These are phyloP conservation scores for Apiospora aurea DNA, from an alignment of 2,329 filamentous ascomycete genomes.

Conservation along the genomic window DNA sequence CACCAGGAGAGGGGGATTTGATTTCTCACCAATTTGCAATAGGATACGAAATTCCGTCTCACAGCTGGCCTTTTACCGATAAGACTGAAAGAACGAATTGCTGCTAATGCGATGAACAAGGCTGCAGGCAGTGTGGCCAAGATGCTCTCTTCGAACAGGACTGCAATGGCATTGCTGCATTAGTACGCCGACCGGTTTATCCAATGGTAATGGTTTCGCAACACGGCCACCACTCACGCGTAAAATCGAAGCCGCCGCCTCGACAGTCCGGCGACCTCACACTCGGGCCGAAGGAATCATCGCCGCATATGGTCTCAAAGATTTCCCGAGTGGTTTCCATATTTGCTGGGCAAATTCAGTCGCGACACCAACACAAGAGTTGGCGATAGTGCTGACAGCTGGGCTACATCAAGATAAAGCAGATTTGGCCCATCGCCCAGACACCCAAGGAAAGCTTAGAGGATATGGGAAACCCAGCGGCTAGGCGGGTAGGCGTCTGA, in stretches of 20 bases:
- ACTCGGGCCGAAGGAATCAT: conserved; percentile 26
- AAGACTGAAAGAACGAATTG: conserved; percentile 24
- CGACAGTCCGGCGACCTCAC: conserved; percentile 25
- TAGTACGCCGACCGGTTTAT: background rate
- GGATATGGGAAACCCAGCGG: conserved; percentile 2
- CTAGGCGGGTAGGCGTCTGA: background rate
- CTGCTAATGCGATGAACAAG: conserved; percentile 22
- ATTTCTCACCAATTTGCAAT: conserved; percentile 24
- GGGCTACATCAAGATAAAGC: conserved; percentile 2
- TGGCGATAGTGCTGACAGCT: background rate
- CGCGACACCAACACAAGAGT: conserved; percentile 1
- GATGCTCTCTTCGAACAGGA: conserved; percentile 24
- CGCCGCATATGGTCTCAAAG: conserved; percentile 17
- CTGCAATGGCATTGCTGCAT: background rate
- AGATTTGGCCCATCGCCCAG: background rate
- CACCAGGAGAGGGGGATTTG: background rate
- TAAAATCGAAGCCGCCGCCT: conserved; percentile 29
- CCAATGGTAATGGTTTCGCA: conserved; percentile 10
- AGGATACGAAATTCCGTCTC: conserved; percentile 9
- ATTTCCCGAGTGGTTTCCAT: background rate
- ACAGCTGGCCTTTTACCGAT: conserved; percentile 4
- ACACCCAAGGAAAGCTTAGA: conserved; percentile 20
- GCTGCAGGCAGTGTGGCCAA: conserved; percentile 23
- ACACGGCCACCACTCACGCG: conserved; percentile 17
- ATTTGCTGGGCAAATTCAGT: background rate